phyloP scores from a whole-genome alignment of 352 stramenopile species.

The Phytophthora brassicae region DNA sequence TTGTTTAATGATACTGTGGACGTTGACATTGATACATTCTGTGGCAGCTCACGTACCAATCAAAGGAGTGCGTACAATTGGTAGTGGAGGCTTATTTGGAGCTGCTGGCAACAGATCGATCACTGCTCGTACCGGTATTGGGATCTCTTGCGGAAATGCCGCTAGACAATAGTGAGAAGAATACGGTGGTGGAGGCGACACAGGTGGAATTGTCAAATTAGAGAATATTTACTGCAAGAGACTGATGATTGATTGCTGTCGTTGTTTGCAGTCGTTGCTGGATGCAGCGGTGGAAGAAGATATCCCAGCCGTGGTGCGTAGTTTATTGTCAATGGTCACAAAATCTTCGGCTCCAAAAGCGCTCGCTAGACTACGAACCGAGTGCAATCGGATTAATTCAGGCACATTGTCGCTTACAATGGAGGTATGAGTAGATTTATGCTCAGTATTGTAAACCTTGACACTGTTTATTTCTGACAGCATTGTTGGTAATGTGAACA shows the following conservation, averaged over 20 bases:
- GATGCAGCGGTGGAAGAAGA: constrained; percentile 77
- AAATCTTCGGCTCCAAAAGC: constrained; percentile 46
- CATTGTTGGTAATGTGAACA: too few species aligned
- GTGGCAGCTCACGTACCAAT: constrained; percentile 77
- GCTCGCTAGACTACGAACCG: constrained; percentile 50
- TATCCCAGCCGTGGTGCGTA: constrained; percentile 75
- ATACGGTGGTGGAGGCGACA: constrained; percentile 55
- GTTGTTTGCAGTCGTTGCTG: constrained; percentile 52
- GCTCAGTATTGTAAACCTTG: not conserved
- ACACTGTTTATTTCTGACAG: too few species aligned
- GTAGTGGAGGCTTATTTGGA: constrained; percentile 77
- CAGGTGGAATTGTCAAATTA: constrained; percentile 48
- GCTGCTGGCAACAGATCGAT: constrained; percentile 69
- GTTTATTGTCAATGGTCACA: constrained; percentile 73
- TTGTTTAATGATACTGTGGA: not conserved
- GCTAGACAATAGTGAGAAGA: constrained; percentile 62
- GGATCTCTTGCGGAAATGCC: constrained; percentile 79
- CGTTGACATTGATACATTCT: not conserved
- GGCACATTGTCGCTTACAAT: constrained; percentile 58
- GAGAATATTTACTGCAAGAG: not conserved
- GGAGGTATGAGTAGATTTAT: constrained; percentile 30
- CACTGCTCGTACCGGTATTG: constrained; percentile 78
- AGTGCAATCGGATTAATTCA: constrained; percentile 61
- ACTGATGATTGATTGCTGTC: not conserved
- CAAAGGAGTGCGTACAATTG: constrained; percentile 72